These are phyloP conservation scores for Plantago ovata DNA, from an alignment of 257 asterid species.

Conservation along the genomic window DNA sequence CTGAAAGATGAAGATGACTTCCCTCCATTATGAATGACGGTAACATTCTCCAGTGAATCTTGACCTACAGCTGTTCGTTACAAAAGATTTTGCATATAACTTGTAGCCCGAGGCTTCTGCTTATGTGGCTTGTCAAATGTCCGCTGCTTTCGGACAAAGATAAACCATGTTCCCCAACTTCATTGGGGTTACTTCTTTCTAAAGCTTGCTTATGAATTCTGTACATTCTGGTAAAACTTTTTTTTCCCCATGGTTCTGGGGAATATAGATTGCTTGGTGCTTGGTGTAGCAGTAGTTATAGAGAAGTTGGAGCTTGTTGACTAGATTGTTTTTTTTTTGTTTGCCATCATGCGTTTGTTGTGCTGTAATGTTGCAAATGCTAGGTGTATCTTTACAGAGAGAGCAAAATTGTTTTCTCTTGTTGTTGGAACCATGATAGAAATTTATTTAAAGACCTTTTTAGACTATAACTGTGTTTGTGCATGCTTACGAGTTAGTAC, in stretches of 20 bases:
- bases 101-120: conserved; percentile 42
- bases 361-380: conserved; percentile 12
- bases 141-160: conserved; percentile 8
- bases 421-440: conserved; percentile 20
- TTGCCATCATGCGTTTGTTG: background rate
- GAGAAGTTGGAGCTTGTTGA: background rate
- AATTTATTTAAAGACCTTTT: too few species aligned
- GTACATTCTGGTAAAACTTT: conserved; percentile 28
- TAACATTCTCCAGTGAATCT: conserved; percentile 10
- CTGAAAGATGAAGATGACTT: conserved; percentile 80
- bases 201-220: conserved; percentile 10
- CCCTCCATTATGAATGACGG: conserved; percentile 54
- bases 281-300: conserved; percentile 14
- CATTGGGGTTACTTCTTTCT: conserved; percentile 4
- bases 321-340: background rate
- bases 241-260: conserved; percentile 16
- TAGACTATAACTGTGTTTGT: too few species aligned
- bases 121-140: conserved; percentile 37
- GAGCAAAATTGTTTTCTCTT: conserved; percentile 16
- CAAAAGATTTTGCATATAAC: conserved; percentile 9
- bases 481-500: too few species aligned
- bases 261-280: conserved; percentile 14
- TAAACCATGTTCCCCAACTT: background rate
- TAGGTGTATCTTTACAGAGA: conserved; percentile 2
- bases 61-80: conserved; percentile 4